Percentiles rank a stretch among this genome's conserved stretches.
phyloP scores from a whole-genome alignment of 2,329 filamentous ascomycete species.

The Scytalidium lignicola region DNA sequence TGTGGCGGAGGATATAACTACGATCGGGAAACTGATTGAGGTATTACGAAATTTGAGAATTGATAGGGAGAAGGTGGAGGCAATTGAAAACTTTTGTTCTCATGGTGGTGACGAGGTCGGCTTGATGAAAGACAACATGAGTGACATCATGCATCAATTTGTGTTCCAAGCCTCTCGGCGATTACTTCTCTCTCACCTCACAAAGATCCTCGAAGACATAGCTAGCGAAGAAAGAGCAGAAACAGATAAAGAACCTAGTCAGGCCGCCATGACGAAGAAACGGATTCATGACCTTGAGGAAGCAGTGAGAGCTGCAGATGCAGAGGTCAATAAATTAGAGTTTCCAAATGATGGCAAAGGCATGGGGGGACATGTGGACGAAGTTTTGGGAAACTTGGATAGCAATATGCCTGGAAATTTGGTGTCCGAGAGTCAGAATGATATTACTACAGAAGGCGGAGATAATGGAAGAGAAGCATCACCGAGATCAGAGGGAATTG shows the following conservation, averaged over 20 bases:
- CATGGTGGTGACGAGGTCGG: conserved; percentile 70
- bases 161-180: conserved; percentile 85
- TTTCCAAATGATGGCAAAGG: conserved; percentile 83
- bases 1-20: conserved; percentile 50
- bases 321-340: conserved; percentile 74
- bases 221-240: conserved; percentile 28
- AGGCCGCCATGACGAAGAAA: conserved; percentile 21
- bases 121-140: conserved; percentile 71
- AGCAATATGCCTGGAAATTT: conserved; percentile 24
- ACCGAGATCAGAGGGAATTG: neutral
- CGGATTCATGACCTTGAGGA: conserved; percentile 65
- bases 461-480: conserved; percentile 7
- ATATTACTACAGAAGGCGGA: conserved; percentile 8
- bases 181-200: conserved; percentile 67
- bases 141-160: conserved; percentile 79
- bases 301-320: conserved; percentile 71
- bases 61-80: conserved; percentile 86
- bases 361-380: conserved; percentile 41
- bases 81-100: conserved; percentile 74
- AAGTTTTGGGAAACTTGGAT: conserved; percentile 24
- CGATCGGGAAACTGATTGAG: conserved; percentile 57
- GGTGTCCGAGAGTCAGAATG: conserved; percentile 15
- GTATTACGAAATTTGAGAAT: conserved; percentile 67
- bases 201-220: conserved; percentile 43
- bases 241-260: conserved; percentile 13